Evolutionary conservation across 1,284 basidiomycete species (phyloP).

Genomic region (Cerrena zonata): DNA sequence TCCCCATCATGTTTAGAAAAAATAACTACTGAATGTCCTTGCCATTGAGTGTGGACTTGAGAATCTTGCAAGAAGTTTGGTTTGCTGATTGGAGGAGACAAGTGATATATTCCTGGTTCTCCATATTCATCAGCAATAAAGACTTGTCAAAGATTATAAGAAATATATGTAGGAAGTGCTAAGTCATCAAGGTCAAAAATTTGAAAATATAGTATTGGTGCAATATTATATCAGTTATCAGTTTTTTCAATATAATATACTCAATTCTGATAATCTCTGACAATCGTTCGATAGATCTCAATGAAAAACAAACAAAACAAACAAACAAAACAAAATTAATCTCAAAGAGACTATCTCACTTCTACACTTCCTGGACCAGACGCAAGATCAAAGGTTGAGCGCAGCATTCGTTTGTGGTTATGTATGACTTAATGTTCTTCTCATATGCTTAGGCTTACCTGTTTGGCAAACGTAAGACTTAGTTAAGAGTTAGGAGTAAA

Average conservation of each 20-base stretch:
- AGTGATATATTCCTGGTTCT: not conserved
- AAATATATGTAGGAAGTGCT: not conserved
- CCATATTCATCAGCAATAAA: not conserved
- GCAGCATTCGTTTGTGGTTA: no score
- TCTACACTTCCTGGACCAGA: no score
- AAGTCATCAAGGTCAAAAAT: not conserved
- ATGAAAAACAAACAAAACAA: no score
- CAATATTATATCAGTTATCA: not conserved
- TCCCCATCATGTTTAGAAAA: not conserved
- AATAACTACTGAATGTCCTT: conserved; percentile 1
- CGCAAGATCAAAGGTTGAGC: no score
- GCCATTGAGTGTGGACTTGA: no score
- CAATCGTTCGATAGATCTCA: no score
- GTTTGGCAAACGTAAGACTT: no score
- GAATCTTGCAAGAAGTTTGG: not conserved
- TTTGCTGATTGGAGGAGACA: not conserved
- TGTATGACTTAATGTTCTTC: no score
- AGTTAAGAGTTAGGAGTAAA: no score
- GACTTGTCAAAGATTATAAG: not conserved
- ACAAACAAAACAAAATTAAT: no score
- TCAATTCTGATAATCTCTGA: not conserved
- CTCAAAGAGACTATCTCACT: no score
- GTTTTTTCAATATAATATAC: not conserved
- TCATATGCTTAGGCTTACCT: no score
- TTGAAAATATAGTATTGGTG: not conserved